Base-by-base conservation (phyloP, 257 asterid genomes). In the Scutellaria baicalensis region DNA sequence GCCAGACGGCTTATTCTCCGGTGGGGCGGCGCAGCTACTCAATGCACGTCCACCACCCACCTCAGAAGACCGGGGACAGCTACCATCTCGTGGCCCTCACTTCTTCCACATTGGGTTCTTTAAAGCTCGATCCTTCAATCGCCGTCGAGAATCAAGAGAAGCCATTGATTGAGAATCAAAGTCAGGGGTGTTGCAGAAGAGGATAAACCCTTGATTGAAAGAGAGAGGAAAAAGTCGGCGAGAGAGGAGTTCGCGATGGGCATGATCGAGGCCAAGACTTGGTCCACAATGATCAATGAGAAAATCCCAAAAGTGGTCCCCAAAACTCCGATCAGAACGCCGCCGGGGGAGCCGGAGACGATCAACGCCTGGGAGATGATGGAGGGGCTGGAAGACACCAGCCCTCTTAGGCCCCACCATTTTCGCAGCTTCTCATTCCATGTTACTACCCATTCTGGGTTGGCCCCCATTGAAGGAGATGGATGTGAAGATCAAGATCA, bases 361-460 rank as follows among this genome's bases (percentile, higher is more conserved):
- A 89, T 94, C 79, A 81, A 94, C 70, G 89, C 88, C n/a, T 89
- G 95, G 92, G 97, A 94, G 58, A 68, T 94, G 79, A 91, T 91
- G 97, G 93, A 86, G 75, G 99, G 96, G 1, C 89, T 94, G 3
- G 96, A 91, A 27, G 97, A 89, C 27, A 18, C 48, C 35, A 78
- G 90, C 58, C 97, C 97, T 14, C 80, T 79, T 20, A 61, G 84
- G 9, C 76, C 21, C 9, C 72, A 69, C 51, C 92, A 86, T 21
- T 50, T 79, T 59, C 96, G 96, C 1, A 86, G 96, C 83, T 89
- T 91, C 55, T 93, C 99, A 0, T 93, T 91, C 45, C 83, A 85
- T 8, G 40, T 86, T 20, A 66, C 74, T 3, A 52, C 64, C 8
- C 43, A 67, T 48, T 27, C 82, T 10, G 13, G 63, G 42, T 61